These are phyloP conservation scores for Ramicandelaber brevisporus DNA, from an alignment of 192 early-diverging fungal species.

Conservation along the genomic window DNA sequence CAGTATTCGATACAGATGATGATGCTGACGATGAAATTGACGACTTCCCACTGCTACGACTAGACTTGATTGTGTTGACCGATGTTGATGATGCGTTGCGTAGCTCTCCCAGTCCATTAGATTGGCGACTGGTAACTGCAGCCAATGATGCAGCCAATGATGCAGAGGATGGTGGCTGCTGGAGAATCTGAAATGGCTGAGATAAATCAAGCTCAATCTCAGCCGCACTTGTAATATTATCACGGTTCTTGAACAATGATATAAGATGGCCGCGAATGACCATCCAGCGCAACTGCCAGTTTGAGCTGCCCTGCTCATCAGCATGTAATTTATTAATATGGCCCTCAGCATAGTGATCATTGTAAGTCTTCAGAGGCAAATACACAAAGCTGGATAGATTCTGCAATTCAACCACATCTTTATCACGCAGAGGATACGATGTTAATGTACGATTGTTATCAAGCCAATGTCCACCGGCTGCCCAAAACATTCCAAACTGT, in stretches of 20 bases:
- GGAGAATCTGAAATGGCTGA: conserved; percentile 10
- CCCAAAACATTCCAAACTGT: conserved; percentile 22
- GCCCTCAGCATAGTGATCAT: conserved; percentile 17
- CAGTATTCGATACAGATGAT: conserved; percentile 3
- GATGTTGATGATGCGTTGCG: conserved; percentile 5
- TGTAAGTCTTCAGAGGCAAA: conserved; percentile 18
- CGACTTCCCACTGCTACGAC: conserved; percentile 4
- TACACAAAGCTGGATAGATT: conserved; percentile 17
- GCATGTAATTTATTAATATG: conserved; percentile 11
- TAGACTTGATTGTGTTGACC: conserved; percentile 2
- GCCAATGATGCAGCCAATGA: too few species aligned
- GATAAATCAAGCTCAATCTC: conserved; percentile 12
- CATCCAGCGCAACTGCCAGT: conserved; percentile 17
- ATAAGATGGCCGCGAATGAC: conserved; percentile 14
- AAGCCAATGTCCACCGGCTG: conserved; percentile 21
- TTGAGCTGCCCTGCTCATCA: conserved; percentile 2
- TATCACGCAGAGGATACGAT: conserved; percentile 15
- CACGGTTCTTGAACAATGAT: conserved; percentile 12
- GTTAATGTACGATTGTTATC: conserved; percentile 18
- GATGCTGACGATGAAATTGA: conserved; percentile 1
- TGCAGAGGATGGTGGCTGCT: too few species aligned
- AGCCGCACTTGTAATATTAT: conserved; percentile 5
- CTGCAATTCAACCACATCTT: conserved; percentile 21
- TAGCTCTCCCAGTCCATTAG: conserved; percentile 12
- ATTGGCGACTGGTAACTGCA: too few species aligned